These are phyloP conservation scores for Quercus mongolica DNA, from an alignment of 306 rosid genomes.

Conservation along the genomic window DNA sequence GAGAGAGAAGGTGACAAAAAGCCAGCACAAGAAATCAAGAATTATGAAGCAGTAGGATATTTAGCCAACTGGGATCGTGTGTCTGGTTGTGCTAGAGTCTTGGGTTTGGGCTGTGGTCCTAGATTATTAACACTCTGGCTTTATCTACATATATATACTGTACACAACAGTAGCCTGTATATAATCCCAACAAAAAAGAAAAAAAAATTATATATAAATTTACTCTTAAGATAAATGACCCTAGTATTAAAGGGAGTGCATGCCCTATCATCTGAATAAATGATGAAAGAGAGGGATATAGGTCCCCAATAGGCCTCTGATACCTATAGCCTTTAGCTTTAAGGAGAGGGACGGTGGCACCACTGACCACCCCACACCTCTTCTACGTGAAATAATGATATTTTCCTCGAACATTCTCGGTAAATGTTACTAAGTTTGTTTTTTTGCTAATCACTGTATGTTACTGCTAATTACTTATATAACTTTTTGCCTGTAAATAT, in stretches of 20 bases:
- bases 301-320: conserved; percentile 14
- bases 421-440: not conserved
- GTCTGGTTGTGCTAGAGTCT: not conserved
- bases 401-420: conserved; percentile 46
- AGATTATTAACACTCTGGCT: not conserved
- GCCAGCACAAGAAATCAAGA: conserved; percentile 13
- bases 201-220: no score
- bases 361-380: conserved; percentile 10
- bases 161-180: not conserved
- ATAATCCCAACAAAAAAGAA: no score
- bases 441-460: no score
- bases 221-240: no score
- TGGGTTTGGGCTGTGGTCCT: conserved; percentile 11
- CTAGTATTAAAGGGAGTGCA: not conserved
- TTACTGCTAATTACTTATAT: no score
- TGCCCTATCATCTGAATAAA: not conserved
- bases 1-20: conserved; percentile 11
- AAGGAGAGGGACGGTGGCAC: conserved; percentile 8
- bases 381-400: conserved; percentile 26
- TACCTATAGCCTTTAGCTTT: not conserved
- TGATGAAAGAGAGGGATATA: not conserved
- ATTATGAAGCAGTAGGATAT: conserved; percentile 5
- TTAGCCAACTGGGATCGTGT: conserved; percentile 11
- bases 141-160: not conserved
- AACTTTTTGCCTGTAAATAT: no score